These are phyloP conservation scores for Sarocladiaceae sp. DNA, from an alignment of 2,329 filamentous ascomycete species.

Conservation along the genomic window DNA sequence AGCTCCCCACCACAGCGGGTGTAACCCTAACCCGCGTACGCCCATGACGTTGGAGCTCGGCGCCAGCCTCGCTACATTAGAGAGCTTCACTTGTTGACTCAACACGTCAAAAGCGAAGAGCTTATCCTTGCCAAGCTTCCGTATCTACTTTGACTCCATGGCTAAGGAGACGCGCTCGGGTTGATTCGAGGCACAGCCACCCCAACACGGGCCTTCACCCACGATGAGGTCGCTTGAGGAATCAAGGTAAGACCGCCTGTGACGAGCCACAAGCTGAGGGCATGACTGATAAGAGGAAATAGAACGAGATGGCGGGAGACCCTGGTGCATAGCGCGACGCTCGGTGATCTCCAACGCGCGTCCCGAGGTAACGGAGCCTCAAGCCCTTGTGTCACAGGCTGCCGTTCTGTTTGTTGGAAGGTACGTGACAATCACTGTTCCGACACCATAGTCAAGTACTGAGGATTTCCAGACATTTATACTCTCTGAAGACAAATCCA, in stretches of 20 bases:
- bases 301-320: constrained; percentile 68
- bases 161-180: not conserved
- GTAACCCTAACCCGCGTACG: no score
- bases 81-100: no score
- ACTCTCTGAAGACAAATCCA: constrained; percentile 65
- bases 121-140: not conserved
- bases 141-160: not conserved
- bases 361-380: constrained; percentile 54
- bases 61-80: not conserved
- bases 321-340: constrained; percentile 50
- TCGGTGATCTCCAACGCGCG: constrained; percentile 60
- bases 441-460: not conserved
- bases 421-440: constrained; percentile 32
- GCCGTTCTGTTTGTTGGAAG: constrained; percentile 92
- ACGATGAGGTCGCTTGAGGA: constrained; percentile 34
- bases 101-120: no score
- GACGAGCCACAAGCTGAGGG: not conserved
- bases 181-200: not conserved
- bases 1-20: not conserved
- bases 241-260: constrained; percentile 26
- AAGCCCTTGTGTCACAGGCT: constrained; percentile 65
- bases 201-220: constrained; percentile 3
- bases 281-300: not conserved
- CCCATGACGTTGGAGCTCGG: no score
- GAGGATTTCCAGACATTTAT: constrained; percentile 65